Percentiles rank a stretch among this genome's conserved stretches.
Conservation (phyloP, 441 rosid species). For the Kokia cookei region DNA sequence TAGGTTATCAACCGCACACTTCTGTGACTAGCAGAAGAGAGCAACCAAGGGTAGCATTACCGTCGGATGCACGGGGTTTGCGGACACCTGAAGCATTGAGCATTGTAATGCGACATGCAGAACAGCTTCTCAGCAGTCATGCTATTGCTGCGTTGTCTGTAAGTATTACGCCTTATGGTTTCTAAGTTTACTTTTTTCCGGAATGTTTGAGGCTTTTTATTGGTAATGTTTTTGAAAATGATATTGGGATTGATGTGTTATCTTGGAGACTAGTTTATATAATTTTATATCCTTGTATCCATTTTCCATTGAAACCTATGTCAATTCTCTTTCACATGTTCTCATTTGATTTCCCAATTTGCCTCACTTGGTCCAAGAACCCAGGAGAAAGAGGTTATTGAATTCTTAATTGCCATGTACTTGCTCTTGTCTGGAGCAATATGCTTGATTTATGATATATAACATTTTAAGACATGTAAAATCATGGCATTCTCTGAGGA, state of each 20-base stretch:
- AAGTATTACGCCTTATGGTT: constrained; percentile 10
- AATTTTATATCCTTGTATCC: background rate
- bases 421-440: background rate
- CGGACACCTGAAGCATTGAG: constrained; percentile 69
- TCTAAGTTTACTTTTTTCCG: background rate
- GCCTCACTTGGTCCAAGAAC: background rate
- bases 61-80: constrained; percentile 45
- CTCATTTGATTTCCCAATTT: background rate
- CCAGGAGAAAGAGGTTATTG: background rate
- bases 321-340: background rate
- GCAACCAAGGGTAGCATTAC: constrained; percentile 41
- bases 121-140: constrained; percentile 56
- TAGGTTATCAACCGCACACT: constrained; percentile 54
- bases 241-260: background rate
- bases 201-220: background rate
- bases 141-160: constrained; percentile 61
- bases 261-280: background rate
- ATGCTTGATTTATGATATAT: background rate
- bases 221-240: background rate
- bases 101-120: constrained; percentile 60
- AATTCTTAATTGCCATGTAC: background rate
- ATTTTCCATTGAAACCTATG: background rate
- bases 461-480: background rate
- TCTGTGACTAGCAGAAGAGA: constrained; percentile 33
- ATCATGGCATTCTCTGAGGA: background rate